Conservation (phyloP, 2,329 filamentous ascomycete genomes). For the Curvularia sp. region DNA sequence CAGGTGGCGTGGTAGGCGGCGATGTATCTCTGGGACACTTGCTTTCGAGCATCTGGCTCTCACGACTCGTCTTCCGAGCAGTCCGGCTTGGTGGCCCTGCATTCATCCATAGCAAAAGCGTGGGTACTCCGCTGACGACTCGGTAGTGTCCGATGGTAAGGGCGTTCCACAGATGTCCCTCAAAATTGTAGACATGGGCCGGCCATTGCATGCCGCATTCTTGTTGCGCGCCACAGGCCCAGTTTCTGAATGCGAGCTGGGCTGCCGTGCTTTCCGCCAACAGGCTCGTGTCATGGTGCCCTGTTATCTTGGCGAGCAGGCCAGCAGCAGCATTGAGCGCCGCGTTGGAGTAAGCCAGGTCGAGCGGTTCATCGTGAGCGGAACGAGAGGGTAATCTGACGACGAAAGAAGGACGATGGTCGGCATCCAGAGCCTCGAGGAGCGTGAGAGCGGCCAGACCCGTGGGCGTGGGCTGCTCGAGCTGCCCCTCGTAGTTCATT, state of each 20-base stretch:
- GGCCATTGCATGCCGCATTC: conserved; percentile 19
- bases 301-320: conserved; percentile 30
- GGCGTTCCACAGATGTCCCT: conserved; percentile 39
- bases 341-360: conserved; percentile 37
- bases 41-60: conserved; percentile 54
- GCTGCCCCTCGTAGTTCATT: conserved; percentile 12
- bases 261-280: conserved; percentile 26
- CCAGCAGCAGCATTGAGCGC: conserved; percentile 27
- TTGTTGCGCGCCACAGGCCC: conserved; percentile 29
- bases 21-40: conserved; percentile 50
- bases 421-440: conserved; percentile 32
- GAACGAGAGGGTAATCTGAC: conserved; percentile 20
- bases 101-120: conserved; percentile 22
- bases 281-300: conserved; percentile 20
- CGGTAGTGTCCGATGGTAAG: conserved; percentile 32
- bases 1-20: conserved; percentile 44
- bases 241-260: conserved; percentile 38
- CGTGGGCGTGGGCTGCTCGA: conserved; percentile 3
- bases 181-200: conserved; percentile 34
- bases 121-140: conserved; percentile 41
- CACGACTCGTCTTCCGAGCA: conserved; percentile 6
- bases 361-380: conserved; percentile 20
- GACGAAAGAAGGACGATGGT: conserved; percentile 38
- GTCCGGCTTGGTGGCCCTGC: conserved; percentile 6
- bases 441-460: conserved; percentile 25